A percentile compares a stretch with the other conserved stretches of the same genome.
phyloP scores from a whole-genome alignment of 768 basidiomycete genomes.

The Agrocybe pediades region DNA sequence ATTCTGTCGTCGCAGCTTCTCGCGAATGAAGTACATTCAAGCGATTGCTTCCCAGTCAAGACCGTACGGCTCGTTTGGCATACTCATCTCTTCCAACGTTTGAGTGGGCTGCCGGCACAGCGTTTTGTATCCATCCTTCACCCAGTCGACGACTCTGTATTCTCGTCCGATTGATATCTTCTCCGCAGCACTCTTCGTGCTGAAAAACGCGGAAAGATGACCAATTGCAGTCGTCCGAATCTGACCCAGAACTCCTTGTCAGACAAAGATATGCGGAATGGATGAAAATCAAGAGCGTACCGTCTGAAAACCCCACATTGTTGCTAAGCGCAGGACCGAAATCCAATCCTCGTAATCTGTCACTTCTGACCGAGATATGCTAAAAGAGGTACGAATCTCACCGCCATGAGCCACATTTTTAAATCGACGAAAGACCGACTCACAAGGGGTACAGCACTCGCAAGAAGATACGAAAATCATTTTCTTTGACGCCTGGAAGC shows the following conservation, averaged over 20 bases:
- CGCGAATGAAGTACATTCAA: neutral
- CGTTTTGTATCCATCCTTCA: conserved; percentile 1
- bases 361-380: neutral
- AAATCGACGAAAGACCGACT: neutral
- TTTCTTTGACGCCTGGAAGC: neutral
- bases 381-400: neutral
- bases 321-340: conserved; percentile 3
- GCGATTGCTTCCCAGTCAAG: conserved; percentile 4
- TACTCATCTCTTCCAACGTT: neutral
- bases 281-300: neutral
- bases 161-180: conserved; percentile 1
- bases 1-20: too few species aligned
- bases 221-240: conserved; percentile 5
- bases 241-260: too few species aligned
- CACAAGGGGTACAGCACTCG: neutral
- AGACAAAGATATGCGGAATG: neutral
- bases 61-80: neutral
- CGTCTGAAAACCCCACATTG: conserved; percentile 9
- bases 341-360: conserved; percentile 6
- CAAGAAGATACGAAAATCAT: neutral
- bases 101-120: neutral
- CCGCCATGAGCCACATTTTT: too few species aligned
- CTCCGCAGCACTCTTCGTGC: neutral
- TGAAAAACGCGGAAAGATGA: neutral
- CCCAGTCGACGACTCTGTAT: conserved; percentile 1